Conservation (phyloP, 1,139 yeast genomes). For the Suhomyces bribrorum region DNA sequence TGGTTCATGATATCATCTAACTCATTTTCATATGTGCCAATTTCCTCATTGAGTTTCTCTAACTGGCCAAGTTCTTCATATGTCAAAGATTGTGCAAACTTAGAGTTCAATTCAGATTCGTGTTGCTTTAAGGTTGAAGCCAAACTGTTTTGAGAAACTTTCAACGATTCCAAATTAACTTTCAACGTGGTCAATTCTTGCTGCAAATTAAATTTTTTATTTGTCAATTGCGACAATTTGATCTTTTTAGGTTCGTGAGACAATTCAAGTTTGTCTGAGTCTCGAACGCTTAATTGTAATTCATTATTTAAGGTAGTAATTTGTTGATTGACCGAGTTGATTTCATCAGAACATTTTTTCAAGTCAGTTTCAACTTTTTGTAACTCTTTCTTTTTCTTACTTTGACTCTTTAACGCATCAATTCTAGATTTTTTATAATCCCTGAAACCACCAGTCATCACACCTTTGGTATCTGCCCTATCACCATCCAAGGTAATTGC, state of each 20-base stretch:
- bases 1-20: conserved; percentile 46
- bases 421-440: conserved; percentile 69
- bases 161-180: conserved; percentile 23
- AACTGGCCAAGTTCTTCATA: conserved; percentile 41
- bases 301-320: conserved; percentile 40
- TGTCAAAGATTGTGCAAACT: conserved; percentile 56
- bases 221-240: conserved; percentile 42
- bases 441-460: conserved; percentile 85
- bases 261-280: conserved; percentile 34
- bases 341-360: conserved; percentile 20
- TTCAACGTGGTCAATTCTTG: conserved; percentile 42
- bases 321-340: conserved; percentile 29
- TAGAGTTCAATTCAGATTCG: conserved; percentile 51
- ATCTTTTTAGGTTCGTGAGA: conserved; percentile 48
- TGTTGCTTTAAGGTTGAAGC: conserved; percentile 39
- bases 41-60: conserved; percentile 33
- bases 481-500: conserved; percentile 94
- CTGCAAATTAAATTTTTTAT: conserved; percentile 41
- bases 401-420: conserved; percentile 63
- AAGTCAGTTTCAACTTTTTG: conserved; percentile 34
- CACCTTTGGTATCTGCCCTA: conserved; percentile 80
- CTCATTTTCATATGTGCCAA: conserved; percentile 43
- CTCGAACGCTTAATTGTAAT: conserved; percentile 45
- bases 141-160: conserved; percentile 28
- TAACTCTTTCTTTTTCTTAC: conserved; percentile 52